A percentile compares a stretch with the other conserved stretches of the same genome.
Evolutionary conservation across 2,329 filamentous ascomycete species (phyloP).

Genomic region (Ophiostoma fasciatum): DNA sequence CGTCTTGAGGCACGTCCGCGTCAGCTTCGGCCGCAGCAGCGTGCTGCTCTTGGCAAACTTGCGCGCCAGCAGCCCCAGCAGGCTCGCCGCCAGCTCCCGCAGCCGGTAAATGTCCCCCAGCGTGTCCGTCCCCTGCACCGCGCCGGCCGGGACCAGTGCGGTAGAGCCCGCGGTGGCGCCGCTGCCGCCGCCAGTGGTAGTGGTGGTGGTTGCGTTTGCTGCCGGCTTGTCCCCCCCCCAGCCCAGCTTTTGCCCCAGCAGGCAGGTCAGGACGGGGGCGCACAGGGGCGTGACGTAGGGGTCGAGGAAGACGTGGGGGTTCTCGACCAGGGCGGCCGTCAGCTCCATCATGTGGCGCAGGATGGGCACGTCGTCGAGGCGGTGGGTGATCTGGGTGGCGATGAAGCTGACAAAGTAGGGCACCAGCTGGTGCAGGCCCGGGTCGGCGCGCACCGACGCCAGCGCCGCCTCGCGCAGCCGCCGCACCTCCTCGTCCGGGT

Average conservation of each 20-base stretch:
- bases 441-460: conserved; percentile 73
- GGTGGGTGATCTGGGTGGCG: conserved; percentile 89
- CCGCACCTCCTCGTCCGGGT: conserved; percentile 60
- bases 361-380: conserved; percentile 76
- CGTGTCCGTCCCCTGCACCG: conserved; percentile 32
- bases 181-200: conserved; percentile 25
- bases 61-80: conserved; percentile 63
- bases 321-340: conserved; percentile 68
- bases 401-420: conserved; percentile 97
- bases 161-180: no score
- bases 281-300: conserved; percentile 53
- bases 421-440: conserved; percentile 84
- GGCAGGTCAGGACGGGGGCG: conserved; percentile 79
- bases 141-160: no score
- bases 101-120: conserved; percentile 58
- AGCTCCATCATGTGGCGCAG: conserved; percentile 88
- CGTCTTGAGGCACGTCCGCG: conserved; percentile 82
- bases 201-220: no score
- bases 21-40: conserved; percentile 73
- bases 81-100: conserved; percentile 67
- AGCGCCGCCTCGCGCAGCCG: conserved; percentile 70
- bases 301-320: conserved; percentile 60
- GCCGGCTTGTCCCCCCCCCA: conserved; percentile 25
- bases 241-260: conserved; percentile 72
- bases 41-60: conserved; percentile 73